These are phyloP conservation scores for Melastoma malabathricum DNA, from an alignment of 345 rosid species.

Conservation along the genomic window DNA sequence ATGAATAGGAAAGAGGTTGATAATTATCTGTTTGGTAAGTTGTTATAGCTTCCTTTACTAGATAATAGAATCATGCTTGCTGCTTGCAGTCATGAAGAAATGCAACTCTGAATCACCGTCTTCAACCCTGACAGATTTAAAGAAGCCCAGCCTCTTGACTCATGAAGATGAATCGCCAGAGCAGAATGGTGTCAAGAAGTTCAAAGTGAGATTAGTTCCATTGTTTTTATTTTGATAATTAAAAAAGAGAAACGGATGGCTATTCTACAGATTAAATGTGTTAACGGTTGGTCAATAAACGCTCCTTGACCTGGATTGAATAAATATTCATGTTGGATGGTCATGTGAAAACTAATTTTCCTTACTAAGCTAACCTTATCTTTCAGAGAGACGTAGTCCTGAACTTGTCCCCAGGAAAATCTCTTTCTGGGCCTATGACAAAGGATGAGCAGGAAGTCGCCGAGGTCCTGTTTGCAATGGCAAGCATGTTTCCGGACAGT, in stretches of 20 bases:
- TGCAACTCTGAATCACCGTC: conserved; percentile 38
- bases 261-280: too few species aligned
- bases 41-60: conserved; percentile 4
- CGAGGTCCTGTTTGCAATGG: conserved; percentile 73
- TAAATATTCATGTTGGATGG: too few species aligned
- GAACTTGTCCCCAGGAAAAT: conserved; percentile 11
- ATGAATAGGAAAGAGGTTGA: conserved; percentile 4
- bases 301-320: too few species aligned
- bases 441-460: conserved; percentile 96
- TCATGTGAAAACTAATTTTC: too few species aligned
- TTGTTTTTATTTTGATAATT: too few species aligned
- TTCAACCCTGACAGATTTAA: conserved; percentile 34
- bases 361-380: background rate
- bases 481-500: conserved; percentile 47
- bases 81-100: conserved; percentile 73
- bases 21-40: background rate
- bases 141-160: conserved; percentile 30
- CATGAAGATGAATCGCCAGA: conserved; percentile 22
- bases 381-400: conserved; percentile 17
- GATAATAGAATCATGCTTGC: conserved; percentile 17
- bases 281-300: too few species aligned
- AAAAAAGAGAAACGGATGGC: too few species aligned
- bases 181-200: conserved; percentile 29
- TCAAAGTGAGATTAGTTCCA: conserved; percentile 16
- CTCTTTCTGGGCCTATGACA: conserved; percentile 41